These are phyloP conservation scores for Aspergillus ustus DNA, from an alignment of 2,329 filamentous ascomycete species.

Conservation along the genomic window DNA sequence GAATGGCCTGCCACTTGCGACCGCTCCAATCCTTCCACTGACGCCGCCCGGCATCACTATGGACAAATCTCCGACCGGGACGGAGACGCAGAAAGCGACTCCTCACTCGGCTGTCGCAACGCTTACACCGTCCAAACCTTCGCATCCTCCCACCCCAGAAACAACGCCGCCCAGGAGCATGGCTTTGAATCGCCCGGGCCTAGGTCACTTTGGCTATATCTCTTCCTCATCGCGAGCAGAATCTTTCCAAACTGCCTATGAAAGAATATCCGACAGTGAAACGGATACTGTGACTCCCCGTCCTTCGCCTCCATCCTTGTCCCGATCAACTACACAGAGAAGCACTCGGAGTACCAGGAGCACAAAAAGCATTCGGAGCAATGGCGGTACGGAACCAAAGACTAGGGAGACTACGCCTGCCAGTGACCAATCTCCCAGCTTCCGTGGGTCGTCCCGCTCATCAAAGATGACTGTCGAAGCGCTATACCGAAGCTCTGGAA, in stretches of 20 bases:
- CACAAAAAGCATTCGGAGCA: slow-evolving; percentile 21
- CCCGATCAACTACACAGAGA: slow-evolving; percentile 27
- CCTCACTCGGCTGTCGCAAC: slow-evolving; percentile 31
- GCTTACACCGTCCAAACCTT: slow-evolving; percentile 66
- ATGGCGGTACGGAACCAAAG: slow-evolving; percentile 28
- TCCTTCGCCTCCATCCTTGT: slow-evolving; percentile 27
- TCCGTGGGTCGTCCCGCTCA: slow-evolving; percentile 2
- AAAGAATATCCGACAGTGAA: slow-evolving; percentile 68
- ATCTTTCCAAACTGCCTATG: slow-evolving; percentile 73
- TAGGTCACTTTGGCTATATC: slow-evolving; percentile 59
- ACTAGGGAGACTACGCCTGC: slow-evolving; percentile 2
- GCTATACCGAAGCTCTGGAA: slow-evolving; percentile 29
- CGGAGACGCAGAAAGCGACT: slow-evolving; percentile 29
- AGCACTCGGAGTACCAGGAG: slow-evolving; percentile 3
- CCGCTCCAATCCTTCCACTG: slow-evolving; percentile 40
- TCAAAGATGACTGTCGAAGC: slow-evolving; percentile 28
- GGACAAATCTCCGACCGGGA: slow-evolving; percentile 27
- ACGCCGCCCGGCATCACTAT: slow-evolving; percentile 42
- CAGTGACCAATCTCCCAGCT: slow-evolving; percentile 1
- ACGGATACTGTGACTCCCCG: slow-evolving; percentile 52
- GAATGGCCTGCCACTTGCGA: slow-evolving; percentile 26
- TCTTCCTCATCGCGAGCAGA: slow-evolving; percentile 65
- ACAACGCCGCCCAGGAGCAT: slow-evolving; percentile 68
- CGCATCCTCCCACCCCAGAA: slow-evolving; percentile 75
- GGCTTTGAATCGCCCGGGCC: slow-evolving; percentile 39